phyloP scores from a whole-genome alignment of 306 rosid genomes.

The Delonix regia region DNA sequence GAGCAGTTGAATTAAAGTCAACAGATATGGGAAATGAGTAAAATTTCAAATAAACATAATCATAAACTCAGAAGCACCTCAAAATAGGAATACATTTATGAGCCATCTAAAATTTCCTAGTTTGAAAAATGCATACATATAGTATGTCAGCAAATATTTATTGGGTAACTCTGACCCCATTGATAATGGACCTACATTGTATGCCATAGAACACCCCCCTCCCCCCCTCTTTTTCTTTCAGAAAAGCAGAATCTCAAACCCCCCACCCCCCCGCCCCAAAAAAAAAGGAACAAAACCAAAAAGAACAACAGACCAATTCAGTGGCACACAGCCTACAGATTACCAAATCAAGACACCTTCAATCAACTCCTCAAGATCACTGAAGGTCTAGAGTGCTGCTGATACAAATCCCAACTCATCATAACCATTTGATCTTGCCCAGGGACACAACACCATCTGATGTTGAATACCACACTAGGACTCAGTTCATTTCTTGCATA shows the following conservation, averaged over 20 bases:
- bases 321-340: background rate
- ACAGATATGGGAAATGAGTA: conserved; percentile 25
- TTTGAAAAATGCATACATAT: conserved; percentile 8
- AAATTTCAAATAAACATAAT: background rate
- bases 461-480: background rate
- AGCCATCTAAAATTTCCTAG: conserved; percentile 5
- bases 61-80: conserved; percentile 2
- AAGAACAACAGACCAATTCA: background rate
- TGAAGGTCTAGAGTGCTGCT: background rate
- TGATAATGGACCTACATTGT: conserved; percentile 10
- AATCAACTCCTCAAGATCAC: conserved; percentile 4
- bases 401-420: background rate
- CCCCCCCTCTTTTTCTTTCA: too few relatives aligned
- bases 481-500: conserved; percentile 8
- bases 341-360: background rate
- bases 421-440: background rate
- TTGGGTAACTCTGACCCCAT: conserved; percentile 26
- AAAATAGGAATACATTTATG: conserved; percentile 20
- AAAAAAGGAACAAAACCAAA: too few relatives aligned
- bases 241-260: too few relatives aligned
- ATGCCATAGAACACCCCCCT: background rate
- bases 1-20: conserved; percentile 26
- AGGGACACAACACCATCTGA: background rate
- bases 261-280: too few relatives aligned
- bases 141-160: background rate